Base-by-base conservation (phyloP, 345 rosid genomes). In the Heritiera littoralis region DNA sequence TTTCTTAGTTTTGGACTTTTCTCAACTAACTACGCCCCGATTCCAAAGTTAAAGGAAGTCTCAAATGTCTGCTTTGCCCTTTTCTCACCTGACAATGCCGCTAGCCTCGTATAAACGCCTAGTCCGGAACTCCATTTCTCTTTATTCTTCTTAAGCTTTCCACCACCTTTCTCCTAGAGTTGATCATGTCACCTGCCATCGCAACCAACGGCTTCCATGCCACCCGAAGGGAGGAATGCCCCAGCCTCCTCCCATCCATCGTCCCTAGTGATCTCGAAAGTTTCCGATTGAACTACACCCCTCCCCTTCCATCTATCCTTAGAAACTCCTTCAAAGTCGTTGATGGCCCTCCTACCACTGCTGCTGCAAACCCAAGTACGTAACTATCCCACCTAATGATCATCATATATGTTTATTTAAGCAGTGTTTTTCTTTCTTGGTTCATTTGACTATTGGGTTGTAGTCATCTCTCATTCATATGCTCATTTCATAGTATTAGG, bases 321-420 rank as follows among this genome's bases (percentile, higher is more conserved):
- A 84, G 59, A 71, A 83, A 68, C 56, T 80, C 93, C 40, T 92
- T 92, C 88, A 82, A 83, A 78, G 76, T 93, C 88, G 91, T 92
- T 81, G 89, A 93, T 14, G 98, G 97, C 14, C 91, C 93, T 13
- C 88, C 91, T 32, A 92, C 97, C 80, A 86, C 97, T 9, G 92
- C 98, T 67, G 97, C 97, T n/a, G 99, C 97, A 30, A 95, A 88
- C 83, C 94, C 99, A 65, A 96, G 99, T 92, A 20, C 38, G 14
- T 59, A 0, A 51, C 28, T 45, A 1, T 68, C 55, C 15, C 32
- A 46, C 12, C 11, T 2, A 6, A 38, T 65, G 2, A 17, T 11
- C 71, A 17, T 3, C 49, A 9, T 18, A 40, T 40, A 17, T 7
- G 23, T 56, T 23, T 56, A 9, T 18, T 56, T 56, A 56, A 17